Evolutionary conservation across 1,139 yeast genomes (phyloP), one percentile per base, ranked within the genome.

Genomic region (Zhuliangozyma parablackwelliae): DNA sequence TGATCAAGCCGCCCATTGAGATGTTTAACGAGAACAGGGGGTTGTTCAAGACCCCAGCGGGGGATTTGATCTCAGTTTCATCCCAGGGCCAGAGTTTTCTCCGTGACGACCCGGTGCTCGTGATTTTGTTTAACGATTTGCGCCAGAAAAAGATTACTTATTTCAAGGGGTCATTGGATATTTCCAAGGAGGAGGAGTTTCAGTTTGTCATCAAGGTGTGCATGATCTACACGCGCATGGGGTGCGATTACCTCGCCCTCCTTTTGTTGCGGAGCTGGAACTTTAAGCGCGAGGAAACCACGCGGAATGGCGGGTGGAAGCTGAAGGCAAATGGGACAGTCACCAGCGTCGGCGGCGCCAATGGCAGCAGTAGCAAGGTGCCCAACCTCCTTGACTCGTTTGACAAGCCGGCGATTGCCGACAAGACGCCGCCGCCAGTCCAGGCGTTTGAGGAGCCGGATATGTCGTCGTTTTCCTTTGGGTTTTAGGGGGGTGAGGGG

Each of bases 41-140:
- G 12, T 47, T 61, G 29, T 54, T 61, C 2, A 46, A 51, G 21
- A 50, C 47, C 30, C 41, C 52, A 30, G 45, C 54, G 35, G 45
- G 57, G 16, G 36, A 43, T 9, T 43, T 45, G n/a, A 39, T 54
- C 20, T 37, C 32, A 1, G 42, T 56, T 5, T 46, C 57, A 3
- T 43, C 51, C 13, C 45, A 49, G 24, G 59, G 72, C 26, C 66
- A 69, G 46, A 65, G 77, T 26, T 82, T 77, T 56, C 60, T 84
- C 36, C 81, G 79, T 20, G 88, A 82, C 48, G 97, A 90, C 57
- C 97, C 97, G 0, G 88, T 87, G 0, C 66, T 88, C 45, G 66
- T 85, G 10, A 65, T 82, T 12, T 60, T 90, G 36, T 90, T 84
- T 54, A 65, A 72, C 39, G 75, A 75, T 35, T 65, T 89, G 43